Base-by-base conservation (phyloP, 768 basidiomycete species). In the Antrodiella citrinella region DNA sequence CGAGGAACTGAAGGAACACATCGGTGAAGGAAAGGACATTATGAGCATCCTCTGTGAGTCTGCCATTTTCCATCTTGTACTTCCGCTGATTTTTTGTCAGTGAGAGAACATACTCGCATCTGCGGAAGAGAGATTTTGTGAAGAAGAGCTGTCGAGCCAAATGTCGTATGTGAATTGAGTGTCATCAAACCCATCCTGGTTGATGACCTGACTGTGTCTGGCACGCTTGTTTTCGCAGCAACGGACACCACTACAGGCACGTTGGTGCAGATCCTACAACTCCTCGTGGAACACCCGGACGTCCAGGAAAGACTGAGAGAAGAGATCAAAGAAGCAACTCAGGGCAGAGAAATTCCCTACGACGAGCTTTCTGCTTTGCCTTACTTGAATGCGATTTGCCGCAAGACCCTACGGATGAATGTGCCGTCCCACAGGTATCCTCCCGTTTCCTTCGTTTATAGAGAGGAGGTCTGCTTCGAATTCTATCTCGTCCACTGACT, bases 401-500 rank as follows among this genome's bases (percentile, higher is more conserved):
- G 49, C 22, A 49, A 54, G 23, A 47, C 53, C n/a, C 20, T 54
- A 18, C 53, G 53, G 3, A 21, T 54, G 53, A 46, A 22, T 4
- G 53, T 47, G 13, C 11, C n/a, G 7, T 7, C 7, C 22, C 11
- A 13, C 1, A 62, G 56, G 0, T 69, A 82, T 54, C 46, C 79
- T 0, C 79, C 81, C 0, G 73, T 81, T 0, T 61, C 71, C 0
- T 57, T 58, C 11, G 72, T 72, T 0, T 48, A 44, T 40, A 53
- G 60, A n/a, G 55, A 49, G 60, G 58, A 51, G 41, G 56, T 25
- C 24, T 15, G 15, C 18, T 5, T n/a, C 26, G 5, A 48, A 47
- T 13, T 47, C 3, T 3, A 18, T 22, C 23, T n/a, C n/a, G n/a
- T n/a, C n/a, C n/a, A n/a, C n/a, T n/a, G n/a, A n/a, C n/a, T n/a